A percentile compares a stretch with the other conserved stretches of the same genome.
phyloP scores from a whole-genome alignment of 1,139 yeast species.

The Suhomyces wounanorum region DNA sequence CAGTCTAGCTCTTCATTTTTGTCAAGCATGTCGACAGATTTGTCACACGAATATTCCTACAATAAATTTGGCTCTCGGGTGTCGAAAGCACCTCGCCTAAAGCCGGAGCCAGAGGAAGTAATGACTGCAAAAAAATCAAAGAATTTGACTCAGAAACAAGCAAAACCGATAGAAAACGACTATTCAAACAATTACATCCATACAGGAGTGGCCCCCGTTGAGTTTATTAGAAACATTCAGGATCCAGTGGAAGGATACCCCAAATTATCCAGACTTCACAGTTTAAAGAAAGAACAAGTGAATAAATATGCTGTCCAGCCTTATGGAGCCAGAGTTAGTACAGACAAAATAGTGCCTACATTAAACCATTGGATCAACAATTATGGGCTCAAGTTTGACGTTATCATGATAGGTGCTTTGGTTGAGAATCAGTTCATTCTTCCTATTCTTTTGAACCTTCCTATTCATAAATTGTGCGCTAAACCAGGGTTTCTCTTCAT shows the following conservation, averaged over 20 bases:
- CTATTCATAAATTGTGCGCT: slow-evolving; percentile 71
- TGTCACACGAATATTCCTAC: slow-evolving; percentile 13
- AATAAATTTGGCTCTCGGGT: slow-evolving; percentile 15
- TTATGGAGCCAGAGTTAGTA: slow-evolving; percentile 60
- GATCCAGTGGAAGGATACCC: slow-evolving; percentile 85
- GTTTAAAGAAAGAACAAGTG: slow-evolving; percentile 56
- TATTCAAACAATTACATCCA: slow-evolving; percentile 71
- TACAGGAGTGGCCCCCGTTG: slow-evolving; percentile 58
- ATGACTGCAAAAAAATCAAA: neutral
- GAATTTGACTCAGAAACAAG: neutral
- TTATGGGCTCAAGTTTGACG: slow-evolving; percentile 71
- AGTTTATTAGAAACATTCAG: slow-evolving; percentile 61
- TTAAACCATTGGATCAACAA: slow-evolving; percentile 61
- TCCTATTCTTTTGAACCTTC: slow-evolving; percentile 62
- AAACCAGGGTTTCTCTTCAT: slow-evolving; percentile 84
- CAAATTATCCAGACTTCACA: slow-evolving; percentile 66
- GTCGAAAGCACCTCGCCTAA: neutral
- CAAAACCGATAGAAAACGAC: slow-evolving; percentile 46
- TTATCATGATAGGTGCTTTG: slow-evolving; percentile 87
- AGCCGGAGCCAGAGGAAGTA: neutral
- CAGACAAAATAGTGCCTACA: slow-evolving; percentile 55
- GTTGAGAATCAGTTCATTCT: slow-evolving; percentile 68
- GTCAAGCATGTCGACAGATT: neutral
- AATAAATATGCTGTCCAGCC: slow-evolving; percentile 57
- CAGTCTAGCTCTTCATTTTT: neutral